Evolutionary conservation across 768 basidiomycete species (phyloP), one percentile per base, ranked within the genome.

Genomic region (Phlebiopsis flavidoalba): DNA sequence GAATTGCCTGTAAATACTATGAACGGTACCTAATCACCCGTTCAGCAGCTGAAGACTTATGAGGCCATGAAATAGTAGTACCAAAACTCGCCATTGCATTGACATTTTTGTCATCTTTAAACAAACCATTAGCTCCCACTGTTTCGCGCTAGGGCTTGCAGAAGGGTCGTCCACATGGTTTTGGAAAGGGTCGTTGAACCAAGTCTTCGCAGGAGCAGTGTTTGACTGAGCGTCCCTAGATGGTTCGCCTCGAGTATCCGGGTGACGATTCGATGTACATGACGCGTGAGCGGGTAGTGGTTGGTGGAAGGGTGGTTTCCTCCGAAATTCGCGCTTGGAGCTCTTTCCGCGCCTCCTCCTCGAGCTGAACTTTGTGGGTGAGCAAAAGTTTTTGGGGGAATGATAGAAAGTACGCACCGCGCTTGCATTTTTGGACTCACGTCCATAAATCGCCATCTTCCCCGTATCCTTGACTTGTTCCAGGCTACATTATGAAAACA

Each of bases 1-100:
- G 97, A 71, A 37, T 97, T 92, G 0, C 95, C 95, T 0, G 93
- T 94, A 68, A 91, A 96, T 10, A 98, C 90, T 35, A 94, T 81
- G 57, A n/a, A 97, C 86, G 53, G 87, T 80, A 0, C 88, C 89
- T 85, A 66, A 17, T 26, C 19, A 15, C 59, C 14, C 40, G 15
- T 56, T n/a, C 19, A 48, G 14, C 53, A 40, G 43, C 43, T 15
- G 26, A 35, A 33, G 36, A 36, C 36, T 15, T 35, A 11, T 4
- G 11, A 33, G 14, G 58, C 35, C 51, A 22, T 21, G n/a, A 8
- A 24, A 57, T 40, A 43, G 22, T 12, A 24, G 71, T 58, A 85
- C 93, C 90, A 54, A 87, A 88, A 2, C 79, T 74, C 8, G 89
- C 91, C 73, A 89, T 83, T 0, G 93, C 93, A 69, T 96, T 95